Conservation (phyloP, 805 yeast species). For the Starmerella sp. region DNA sequence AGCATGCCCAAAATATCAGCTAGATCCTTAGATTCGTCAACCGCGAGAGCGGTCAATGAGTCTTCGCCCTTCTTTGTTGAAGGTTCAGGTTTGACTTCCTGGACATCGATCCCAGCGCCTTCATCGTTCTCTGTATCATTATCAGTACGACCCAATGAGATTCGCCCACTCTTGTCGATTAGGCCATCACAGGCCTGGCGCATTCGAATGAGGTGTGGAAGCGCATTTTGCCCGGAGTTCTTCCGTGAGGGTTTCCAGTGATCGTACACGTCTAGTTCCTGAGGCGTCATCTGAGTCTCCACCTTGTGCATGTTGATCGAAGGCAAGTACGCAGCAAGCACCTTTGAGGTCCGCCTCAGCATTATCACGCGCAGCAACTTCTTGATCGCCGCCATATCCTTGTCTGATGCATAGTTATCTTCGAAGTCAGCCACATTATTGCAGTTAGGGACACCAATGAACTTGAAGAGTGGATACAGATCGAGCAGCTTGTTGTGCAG, state of each 20-base stretch:
- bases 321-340: constrained; percentile 25
- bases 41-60: not conserved
- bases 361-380: constrained; percentile 29
- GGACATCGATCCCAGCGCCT: too few species aligned
- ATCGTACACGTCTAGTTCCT: not conserved
- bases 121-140: not conserved
- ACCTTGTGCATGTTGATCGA: not conserved
- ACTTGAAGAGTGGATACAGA: constrained; percentile 40
- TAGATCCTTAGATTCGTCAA: constrained; percentile 7
- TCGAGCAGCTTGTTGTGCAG: constrained; percentile 48
- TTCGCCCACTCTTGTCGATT: not conserved
- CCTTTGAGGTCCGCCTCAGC: constrained; percentile 38
- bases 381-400: constrained; percentile 24
- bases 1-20: constrained; percentile 1
- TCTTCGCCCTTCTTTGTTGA: not conserved
- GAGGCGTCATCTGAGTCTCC: constrained; percentile 1
- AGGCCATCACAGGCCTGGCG: constrained; percentile 19
- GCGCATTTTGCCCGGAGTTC: not conserved
- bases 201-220: constrained; percentile 11
- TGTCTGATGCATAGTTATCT: not conserved
- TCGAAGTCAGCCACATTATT: not conserved
- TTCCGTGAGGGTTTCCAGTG: not conserved
- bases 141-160: not conserved
- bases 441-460: constrained; percentile 24
- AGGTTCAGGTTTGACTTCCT: not conserved